Base-by-base conservation (phyloP, 192 early-diverging fungal species). In the Lobulomyces angularis region DNA sequence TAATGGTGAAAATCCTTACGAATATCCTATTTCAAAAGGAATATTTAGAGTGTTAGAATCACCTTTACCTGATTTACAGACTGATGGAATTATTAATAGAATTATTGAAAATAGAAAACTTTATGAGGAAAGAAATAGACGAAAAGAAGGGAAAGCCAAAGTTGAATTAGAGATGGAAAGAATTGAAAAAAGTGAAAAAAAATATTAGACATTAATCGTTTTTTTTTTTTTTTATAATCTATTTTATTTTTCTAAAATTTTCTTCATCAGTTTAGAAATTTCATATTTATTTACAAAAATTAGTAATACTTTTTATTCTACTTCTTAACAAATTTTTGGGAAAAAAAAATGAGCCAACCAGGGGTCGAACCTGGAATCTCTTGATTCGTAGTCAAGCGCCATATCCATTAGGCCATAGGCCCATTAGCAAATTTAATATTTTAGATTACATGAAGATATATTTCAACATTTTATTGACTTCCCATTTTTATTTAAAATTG, bases 61-160 rank as follows among this genome's bases (percentile, higher is more conserved):
- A 37, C 80, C 84, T 22, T 63, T 68, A 19, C 73, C 73, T 32
- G 69, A 74, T 46, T 63, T 91, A 39, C 88, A 87, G 12, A 91
- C 89, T 12, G 72, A 83, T 31, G 64, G 72, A 5, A 91, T 96
- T 40, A 88, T 96, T 45, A 64, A 79, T 42, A 76, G 92, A 26
- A 91, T 96, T 52, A 81, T 96, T 40, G 81, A 71, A 20, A 81
- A 89, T 60, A 71, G 86, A 33, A 74, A 81, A 54, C 48, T 80
- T 68, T 91, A 68, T 37, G 58, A 61, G 43, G 68, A 46, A 14
- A 35, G 68, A 25, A 69, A 71, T 27, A 46, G 54, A 31, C 46
- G 59, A n/a, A 71, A 71, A 33, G 53, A 50, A n/a, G 61, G 58
- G 44, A 71, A 65, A 44, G 61, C 64, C 27, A 27, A 30, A 11